A percentile compares a stretch with the other conserved stretches of the same genome.
Evolutionary conservation across 306 rosid species (phyloP).

Genomic region (Arachis hypogaea): DNA sequence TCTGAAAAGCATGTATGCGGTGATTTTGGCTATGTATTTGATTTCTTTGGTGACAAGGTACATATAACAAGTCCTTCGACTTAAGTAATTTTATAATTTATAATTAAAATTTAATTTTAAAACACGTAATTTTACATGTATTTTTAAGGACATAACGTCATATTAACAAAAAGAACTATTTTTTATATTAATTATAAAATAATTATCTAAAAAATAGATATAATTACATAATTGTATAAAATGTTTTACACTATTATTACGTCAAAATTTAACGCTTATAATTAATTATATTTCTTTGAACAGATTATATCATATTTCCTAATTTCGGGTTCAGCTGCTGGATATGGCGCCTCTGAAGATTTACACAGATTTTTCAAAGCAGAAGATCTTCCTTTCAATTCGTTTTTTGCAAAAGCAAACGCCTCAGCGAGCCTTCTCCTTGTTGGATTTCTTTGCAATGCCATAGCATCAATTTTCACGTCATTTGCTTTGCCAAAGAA

Average conservation of each 20-base stretch:
- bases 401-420: conserved; percentile 46
- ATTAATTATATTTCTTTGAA: neutral
- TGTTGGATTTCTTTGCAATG: conserved; percentile 50
- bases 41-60: conserved; percentile 80
- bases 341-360: conserved; percentile 57
- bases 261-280: too few relatives aligned
- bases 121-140: too few relatives aligned
- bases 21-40: conserved; percentile 40
- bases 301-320: conserved; percentile 61
- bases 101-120: too few relatives aligned
- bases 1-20: conserved; percentile 41
- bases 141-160: fast-evolving
- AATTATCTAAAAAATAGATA: too few relatives aligned
- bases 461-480: conserved; percentile 53
- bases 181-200: too few relatives aligned
- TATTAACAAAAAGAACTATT: too few relatives aligned
- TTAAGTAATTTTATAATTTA: neutral
- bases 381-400: neutral
- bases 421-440: conserved; percentile 60
- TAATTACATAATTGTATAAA: too few relatives aligned
- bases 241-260: too few relatives aligned
- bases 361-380: neutral
- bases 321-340: conserved; percentile 64
- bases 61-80: neutral
- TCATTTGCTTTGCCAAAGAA: conserved; percentile 51